Base-by-base conservation (phyloP, 495 filamentous ascomycete species). In the Hypoxylon trugodes region DNA sequence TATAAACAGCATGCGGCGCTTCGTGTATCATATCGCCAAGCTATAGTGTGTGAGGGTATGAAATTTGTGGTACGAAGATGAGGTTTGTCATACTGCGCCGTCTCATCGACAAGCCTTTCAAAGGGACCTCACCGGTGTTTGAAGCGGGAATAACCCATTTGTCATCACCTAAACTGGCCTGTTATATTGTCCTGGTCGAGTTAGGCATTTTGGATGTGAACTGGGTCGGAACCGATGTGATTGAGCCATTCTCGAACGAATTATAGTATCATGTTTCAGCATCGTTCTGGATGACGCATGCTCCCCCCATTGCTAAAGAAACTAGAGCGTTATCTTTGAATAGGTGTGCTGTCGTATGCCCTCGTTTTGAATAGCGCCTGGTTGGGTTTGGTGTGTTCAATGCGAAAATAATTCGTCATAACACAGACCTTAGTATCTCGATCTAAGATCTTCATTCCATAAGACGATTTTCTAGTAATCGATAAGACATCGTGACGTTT, bases 241-340 rank as follows among this genome's bases (percentile, higher is more conserved):
- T 30, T 26, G 51, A 41, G 7, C 25, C 16, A 18, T 37, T 37
- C 32, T 59, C 18, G 26, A 40, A 36, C 6, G 21, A 59, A 26
- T 59, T 43, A 46, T 7, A 16, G 33, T 24, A 55, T 38, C 16
- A n/a, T 35, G 41, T 59, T 55, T 60, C 54, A 52, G 25, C 37
- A 7, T 25, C 8, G 30, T 35, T 35, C 6, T 9, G 22, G 49
- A 55, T 60, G 43, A 55, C 62, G 55, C 46, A 61, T 16, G 24
- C 57, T n/a, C n/a, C 9, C 33, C 13, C 21, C 2, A 15, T 35
- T 42, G 41, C 40, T 43, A 9, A 15, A 50, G 38, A 57, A 45
- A 40, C n/a, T 6, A 36, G 35, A 58, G 47, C 57, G 52, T 60
- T 28, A 33, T 19, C n/a, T 15, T 16, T 26, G 35, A 16, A 36